Conservation (phyloP, 305 asterid genomes). For the Fraxinus dipetala region DNA sequence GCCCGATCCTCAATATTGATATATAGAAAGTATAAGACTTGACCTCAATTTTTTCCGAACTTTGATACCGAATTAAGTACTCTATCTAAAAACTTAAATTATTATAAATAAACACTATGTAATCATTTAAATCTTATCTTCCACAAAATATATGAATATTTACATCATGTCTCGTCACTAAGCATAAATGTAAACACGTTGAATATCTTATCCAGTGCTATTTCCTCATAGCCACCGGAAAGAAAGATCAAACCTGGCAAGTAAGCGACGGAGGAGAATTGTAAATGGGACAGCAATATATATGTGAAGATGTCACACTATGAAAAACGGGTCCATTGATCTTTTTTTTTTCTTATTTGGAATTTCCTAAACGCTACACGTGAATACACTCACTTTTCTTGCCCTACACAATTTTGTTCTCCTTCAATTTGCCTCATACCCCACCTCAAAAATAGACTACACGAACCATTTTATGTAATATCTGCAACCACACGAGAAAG, state of each 20-base stretch:
- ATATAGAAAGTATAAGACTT: background rate
- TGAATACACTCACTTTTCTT: constrained; percentile 22
- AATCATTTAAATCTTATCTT: background rate
- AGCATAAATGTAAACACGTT: background rate
- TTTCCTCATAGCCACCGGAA: constrained; percentile 41
- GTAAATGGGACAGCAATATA: constrained; percentile 30
- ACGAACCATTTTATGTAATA: background rate
- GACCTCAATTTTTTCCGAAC: background rate
- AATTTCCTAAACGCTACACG: constrained; percentile 37
- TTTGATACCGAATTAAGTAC: too few species aligned
- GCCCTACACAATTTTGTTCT: background rate
- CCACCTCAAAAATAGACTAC: constrained; percentile 45
- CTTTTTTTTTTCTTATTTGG: constrained; percentile 19
- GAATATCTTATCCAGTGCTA: constrained; percentile 42
- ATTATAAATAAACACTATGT: background rate
- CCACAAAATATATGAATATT: background rate
- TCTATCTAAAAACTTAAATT: background rate
- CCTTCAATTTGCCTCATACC: constrained; percentile 10
- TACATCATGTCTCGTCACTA: background rate
- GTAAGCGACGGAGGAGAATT: constrained; percentile 53
- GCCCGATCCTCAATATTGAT: background rate
- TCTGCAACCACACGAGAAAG: background rate
- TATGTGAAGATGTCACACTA: constrained; percentile 41
- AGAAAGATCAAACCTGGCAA: constrained; percentile 42
- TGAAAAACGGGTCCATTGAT: constrained; percentile 27